Evolutionary conservation across 2,329 filamentous ascomycete species (phyloP).

Genomic region (Diplodia intermedia): DNA sequence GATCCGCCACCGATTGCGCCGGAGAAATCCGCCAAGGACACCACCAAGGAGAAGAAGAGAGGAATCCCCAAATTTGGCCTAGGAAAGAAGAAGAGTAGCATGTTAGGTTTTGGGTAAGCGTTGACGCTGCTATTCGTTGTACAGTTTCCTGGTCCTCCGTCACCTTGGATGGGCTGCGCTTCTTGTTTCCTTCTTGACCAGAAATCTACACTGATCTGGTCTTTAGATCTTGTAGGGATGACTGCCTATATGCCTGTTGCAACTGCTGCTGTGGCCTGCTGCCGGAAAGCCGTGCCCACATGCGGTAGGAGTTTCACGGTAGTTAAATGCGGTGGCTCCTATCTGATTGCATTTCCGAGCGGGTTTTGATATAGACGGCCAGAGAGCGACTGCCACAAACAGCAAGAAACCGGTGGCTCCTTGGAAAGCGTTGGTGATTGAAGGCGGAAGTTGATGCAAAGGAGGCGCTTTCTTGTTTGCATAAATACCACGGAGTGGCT

Average conservation of each 20-base stretch:
- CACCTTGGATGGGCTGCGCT: background rate
- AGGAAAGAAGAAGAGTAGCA: slow-evolving; percentile 68
- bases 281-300: background rate
- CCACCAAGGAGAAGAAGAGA: slow-evolving; percentile 62
- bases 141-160: background rate
- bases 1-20: slow-evolving; percentile 26
- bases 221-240: background rate
- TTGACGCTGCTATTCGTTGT: background rate
- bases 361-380: slow-evolving; percentile 2
- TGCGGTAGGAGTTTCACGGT: background rate
- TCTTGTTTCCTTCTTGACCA: slow-evolving; percentile 8
- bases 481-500: slow-evolving; percentile 26
- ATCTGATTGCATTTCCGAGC: background rate
- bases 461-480: slow-evolving; percentile 26
- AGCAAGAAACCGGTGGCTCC: background rate
- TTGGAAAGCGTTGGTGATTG: background rate
- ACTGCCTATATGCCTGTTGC: background rate
- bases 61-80: slow-evolving; percentile 65
- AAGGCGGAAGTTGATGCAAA: background rate
- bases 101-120: slow-evolving; percentile 30
- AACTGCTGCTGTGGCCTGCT: slow-evolving; percentile 1
- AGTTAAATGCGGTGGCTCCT: background rate
- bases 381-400: background rate
- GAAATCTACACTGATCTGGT: slow-evolving; percentile 23
- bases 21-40: slow-evolving; percentile 45